Conservation (phyloP, 75 land plant genomes). For the Gnetum montanum region DNA sequence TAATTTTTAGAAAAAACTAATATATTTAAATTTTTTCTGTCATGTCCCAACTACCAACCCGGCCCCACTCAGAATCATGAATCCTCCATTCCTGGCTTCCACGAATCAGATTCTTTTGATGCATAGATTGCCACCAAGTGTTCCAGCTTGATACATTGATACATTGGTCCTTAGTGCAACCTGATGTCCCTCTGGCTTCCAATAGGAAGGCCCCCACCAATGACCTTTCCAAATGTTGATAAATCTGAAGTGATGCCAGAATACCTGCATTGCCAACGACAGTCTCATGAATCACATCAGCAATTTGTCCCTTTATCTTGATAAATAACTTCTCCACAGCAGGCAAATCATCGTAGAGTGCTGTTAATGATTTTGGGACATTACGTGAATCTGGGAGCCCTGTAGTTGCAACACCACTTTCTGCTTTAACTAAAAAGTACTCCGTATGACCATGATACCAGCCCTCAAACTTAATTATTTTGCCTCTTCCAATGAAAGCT, state of each 20-base stretch:
- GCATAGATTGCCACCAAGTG: constrained; percentile 96
- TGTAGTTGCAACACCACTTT: constrained; percentile 96
- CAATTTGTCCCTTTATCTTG: constrained; percentile 62
- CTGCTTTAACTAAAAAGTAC: constrained; percentile 91
- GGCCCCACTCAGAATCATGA: constrained; percentile 80
- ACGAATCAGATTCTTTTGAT: too few relatives aligned
- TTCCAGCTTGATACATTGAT: constrained; percentile 98
- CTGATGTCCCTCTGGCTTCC: constrained; percentile 90
- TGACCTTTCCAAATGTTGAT: constrained; percentile 87
- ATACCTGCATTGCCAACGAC: constrained; percentile 96
- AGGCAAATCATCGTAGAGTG: background rate
- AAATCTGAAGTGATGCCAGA: constrained; percentile 92
- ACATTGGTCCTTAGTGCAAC: constrained; percentile 99
- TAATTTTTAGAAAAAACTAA: too few relatives aligned
- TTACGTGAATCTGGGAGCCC: constrained; percentile 95
- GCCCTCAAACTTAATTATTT: constrained; percentile 91
- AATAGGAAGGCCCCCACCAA: constrained; percentile 96
- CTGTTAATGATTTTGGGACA: constrained; percentile 78
- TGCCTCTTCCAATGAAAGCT: constrained; percentile 72
- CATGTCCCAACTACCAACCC: constrained; percentile 94
- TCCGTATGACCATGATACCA: constrained; percentile 98
- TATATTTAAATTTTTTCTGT: too few relatives aligned
- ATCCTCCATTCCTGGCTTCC: too few relatives aligned
- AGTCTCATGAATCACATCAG: constrained; percentile 92
- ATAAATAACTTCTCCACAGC: constrained; percentile 60